Conservation (phyloP, 106 monocot species). For the Gastrodia elata region DNA sequence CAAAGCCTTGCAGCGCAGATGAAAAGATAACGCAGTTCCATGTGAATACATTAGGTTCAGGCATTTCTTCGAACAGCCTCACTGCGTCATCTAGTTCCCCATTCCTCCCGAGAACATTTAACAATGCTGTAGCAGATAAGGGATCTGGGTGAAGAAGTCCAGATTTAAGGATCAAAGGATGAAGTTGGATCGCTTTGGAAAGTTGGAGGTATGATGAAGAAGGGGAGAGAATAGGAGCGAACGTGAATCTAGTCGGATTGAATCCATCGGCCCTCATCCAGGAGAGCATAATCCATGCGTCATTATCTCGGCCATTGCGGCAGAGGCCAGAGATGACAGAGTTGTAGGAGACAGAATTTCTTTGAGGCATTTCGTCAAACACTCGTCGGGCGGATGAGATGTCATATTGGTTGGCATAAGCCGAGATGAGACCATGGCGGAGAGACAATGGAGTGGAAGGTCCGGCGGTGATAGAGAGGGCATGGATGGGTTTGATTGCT, state of each 20-base stretch:
- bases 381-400: conserved; percentile 13
- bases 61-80: conserved; percentile 64
- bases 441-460: conserved; percentile 1
- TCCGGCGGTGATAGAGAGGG: conserved; percentile 4
- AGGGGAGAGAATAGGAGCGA: conserved; percentile 51
- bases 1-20: conserved; percentile 20
- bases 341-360: conserved; percentile 33
- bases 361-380: conserved; percentile 47
- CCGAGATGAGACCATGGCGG: conserved; percentile 25
- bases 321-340: conserved; percentile 30
- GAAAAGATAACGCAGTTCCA: conserved; percentile 50
- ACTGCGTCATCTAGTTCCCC: conserved; percentile 29
- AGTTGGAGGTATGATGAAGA: neutral
- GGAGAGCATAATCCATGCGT: conserved; percentile 21
- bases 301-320: conserved; percentile 6
- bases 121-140: conserved; percentile 41
- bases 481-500: conserved; percentile 10
- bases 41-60: conserved; percentile 30
- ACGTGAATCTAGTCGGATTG: conserved; percentile 42
- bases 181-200: conserved; percentile 25
- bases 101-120: conserved; percentile 28
- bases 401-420: conserved; percentile 1
- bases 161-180: conserved; percentile 47
- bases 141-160: conserved; percentile 41
- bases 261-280: conserved; percentile 26